These are phyloP conservation scores for Fraxinus pennsylvanica DNA, from an alignment of 257 asterid genomes.

Conservation along the genomic window DNA sequence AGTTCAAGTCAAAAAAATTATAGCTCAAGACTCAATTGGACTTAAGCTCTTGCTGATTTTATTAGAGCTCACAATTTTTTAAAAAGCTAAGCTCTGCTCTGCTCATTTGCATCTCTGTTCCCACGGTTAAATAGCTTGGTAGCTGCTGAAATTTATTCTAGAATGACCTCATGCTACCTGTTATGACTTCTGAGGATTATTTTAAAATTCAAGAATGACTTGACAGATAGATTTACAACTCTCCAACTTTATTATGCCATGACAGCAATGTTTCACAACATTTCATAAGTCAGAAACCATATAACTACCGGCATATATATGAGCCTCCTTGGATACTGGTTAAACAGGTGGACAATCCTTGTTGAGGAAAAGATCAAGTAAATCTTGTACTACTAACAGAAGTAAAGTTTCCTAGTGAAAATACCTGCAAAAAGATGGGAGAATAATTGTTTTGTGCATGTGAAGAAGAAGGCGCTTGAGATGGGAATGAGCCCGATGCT, in stretches of 20 bases:
- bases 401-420: slow-evolving; percentile 11
- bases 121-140: background rate
- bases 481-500: slow-evolving; percentile 53
- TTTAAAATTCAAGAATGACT: background rate
- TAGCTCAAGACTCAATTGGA: background rate
- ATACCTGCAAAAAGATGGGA: slow-evolving; percentile 94
- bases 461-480: slow-evolving; percentile 65
- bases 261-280: background rate
- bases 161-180: background rate
- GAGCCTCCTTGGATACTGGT: slow-evolving; percentile 14
- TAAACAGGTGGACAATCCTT: slow-evolving; percentile 4
- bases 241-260: background rate
- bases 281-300: background rate
- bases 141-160: background rate
- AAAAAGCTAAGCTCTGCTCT: background rate
- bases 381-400: background rate
- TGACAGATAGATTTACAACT: background rate
- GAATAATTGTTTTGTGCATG: slow-evolving; percentile 84
- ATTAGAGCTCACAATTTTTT: background rate
- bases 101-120: background rate
- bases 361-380: slow-evolving; percentile 13
- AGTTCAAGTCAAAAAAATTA: background rate
- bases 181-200: background rate
- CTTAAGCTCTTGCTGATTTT: background rate
- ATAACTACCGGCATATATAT: background rate